Evolutionary conservation across 805 yeast species (phyloP).

Genomic region (Brettanomyces nanus): DNA sequence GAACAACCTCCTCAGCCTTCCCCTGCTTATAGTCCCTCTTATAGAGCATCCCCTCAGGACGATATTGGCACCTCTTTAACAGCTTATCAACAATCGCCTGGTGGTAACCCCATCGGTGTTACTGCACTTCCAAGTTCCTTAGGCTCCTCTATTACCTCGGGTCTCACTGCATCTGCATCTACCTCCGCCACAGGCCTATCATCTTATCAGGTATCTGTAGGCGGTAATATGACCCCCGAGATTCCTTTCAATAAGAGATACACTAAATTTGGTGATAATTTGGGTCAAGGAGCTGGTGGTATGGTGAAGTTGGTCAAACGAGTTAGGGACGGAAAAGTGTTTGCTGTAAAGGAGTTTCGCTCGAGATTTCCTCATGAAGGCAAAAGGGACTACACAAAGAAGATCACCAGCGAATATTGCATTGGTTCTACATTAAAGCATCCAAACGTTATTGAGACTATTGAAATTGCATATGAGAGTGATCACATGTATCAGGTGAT

Average conservation of each 20-base stretch:
- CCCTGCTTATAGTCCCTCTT: background rate
- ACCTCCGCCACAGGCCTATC: constrained; percentile 7
- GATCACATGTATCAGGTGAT: constrained; percentile 83
- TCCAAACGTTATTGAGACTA: constrained; percentile 83
- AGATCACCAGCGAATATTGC: constrained; percentile 90
- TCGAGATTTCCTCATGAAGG: constrained; percentile 66
- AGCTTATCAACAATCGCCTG: constrained; percentile 2
- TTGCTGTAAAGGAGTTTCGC: constrained; percentile 91
- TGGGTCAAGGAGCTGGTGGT: constrained; percentile 97
- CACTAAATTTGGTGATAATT: constrained; percentile 72
- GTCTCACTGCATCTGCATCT: constrained; percentile 6
- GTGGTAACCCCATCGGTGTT: background rate
- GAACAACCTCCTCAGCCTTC: background rate
- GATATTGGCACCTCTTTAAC: constrained; percentile 8
- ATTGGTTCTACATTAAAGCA: constrained; percentile 86
- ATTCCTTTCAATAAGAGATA: constrained; percentile 70
- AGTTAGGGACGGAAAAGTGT: constrained; percentile 56
- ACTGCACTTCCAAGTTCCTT: background rate
- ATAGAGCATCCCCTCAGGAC: background rate
- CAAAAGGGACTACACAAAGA: constrained; percentile 80
- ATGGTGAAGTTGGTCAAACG: constrained; percentile 70
- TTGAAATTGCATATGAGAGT: constrained; percentile 84
- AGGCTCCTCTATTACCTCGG: constrained; percentile 6
- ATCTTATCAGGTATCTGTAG: constrained; percentile 18
- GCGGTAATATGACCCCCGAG: constrained; percentile 33